Evolutionary conservation across 345 rosid species (phyloP).

Genomic region (Pelargonium nanum): DNA sequence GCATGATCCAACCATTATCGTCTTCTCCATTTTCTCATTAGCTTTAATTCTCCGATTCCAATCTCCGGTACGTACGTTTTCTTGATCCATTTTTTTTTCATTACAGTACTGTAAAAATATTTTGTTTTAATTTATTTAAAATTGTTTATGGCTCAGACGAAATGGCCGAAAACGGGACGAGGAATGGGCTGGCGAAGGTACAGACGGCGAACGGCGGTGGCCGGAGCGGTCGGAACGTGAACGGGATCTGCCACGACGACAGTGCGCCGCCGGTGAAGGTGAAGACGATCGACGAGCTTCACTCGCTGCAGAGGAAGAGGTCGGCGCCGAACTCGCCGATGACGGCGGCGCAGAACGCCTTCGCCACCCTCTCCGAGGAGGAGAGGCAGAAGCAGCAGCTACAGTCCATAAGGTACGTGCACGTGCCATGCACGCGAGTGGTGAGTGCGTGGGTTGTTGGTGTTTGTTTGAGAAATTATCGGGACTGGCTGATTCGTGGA

Average conservation of each 20-base stretch:
- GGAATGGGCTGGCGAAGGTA: slow-evolving; percentile 37
- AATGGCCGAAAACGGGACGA: slow-evolving; percentile 8
- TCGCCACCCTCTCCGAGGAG: slow-evolving; percentile 48
- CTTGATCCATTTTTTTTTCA: neutral
- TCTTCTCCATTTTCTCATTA: neutral
- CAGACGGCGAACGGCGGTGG: slow-evolving; percentile 23
- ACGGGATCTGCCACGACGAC: slow-evolving; percentile 59
- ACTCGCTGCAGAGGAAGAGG: slow-evolving; percentile 75
- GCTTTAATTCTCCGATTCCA: neutral
- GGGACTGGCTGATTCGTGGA: neutral
- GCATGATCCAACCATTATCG: slow-evolving; percentile 1
- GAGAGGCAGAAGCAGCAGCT: slow-evolving; percentile 81
- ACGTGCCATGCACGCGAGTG: neutral
- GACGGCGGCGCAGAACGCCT: slow-evolving; percentile 25
- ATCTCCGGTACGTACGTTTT: neutral
- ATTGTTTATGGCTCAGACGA: neutral
- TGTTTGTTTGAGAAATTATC: neutral
- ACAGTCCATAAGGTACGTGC: slow-evolving; percentile 85
- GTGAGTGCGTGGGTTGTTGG: no score
- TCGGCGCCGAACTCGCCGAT: slow-evolving; percentile 79
- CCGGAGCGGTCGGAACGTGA: slow-evolving; percentile 18
- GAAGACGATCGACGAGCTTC: slow-evolving; percentile 87
- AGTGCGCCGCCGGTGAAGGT: slow-evolving; percentile 66
- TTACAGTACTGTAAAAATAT: neutral
- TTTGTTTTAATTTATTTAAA: neutral